Evolutionary conservation across 306 rosid genomes (phyloP), one percentile per base, ranked within the genome.

Genomic region (Rosa lucieae): DNA sequence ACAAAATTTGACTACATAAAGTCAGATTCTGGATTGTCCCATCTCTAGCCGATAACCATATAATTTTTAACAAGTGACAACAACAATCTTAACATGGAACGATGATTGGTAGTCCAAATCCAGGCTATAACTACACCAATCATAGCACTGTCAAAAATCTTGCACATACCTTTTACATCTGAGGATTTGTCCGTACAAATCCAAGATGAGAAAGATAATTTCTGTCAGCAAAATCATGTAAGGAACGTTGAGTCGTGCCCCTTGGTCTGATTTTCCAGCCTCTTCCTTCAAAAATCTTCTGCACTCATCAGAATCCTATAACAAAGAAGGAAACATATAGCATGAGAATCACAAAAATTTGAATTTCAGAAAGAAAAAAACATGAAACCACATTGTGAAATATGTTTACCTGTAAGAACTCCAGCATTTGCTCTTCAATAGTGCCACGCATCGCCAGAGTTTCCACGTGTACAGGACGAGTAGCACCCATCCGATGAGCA

Each of bases 401-500:
- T 79, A 59, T 37, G 56, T 68, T 79, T 71, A 95, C 99, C 97
- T 89, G 90, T 80, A 93, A 84, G 85, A 90, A 91, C 78, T 78
- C 84, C 67, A 95, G 79, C 99, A 95, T 95, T 83, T 95, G 97
- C 86, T 92, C 98, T 86, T 95, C 99, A 87, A 95, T 95, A 61
- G 99, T 95, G 73, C 94, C 90, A 39, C 85, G 93, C 98, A 95
- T 95, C 55, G 91, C 98, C 76, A 92, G 85, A 69, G 98, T 95
- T 87, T 95, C 99, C 77, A 95, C 99, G 4, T 90, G 88, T 79
- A 95, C 90, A 75, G 98, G 98, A 58, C 94, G 94, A 77, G 89
- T 86, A 87, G 99, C 99, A 83, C 99, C 99, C 98, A 95, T 95
- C 61, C 99, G 98, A 83, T 95, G 99, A 80, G 99, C 99, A 73